These are phyloP conservation scores for Acephala macrosclerotiorum DNA, from an alignment of 2,329 filamentous ascomycete genomes.

Conservation along the genomic window DNA sequence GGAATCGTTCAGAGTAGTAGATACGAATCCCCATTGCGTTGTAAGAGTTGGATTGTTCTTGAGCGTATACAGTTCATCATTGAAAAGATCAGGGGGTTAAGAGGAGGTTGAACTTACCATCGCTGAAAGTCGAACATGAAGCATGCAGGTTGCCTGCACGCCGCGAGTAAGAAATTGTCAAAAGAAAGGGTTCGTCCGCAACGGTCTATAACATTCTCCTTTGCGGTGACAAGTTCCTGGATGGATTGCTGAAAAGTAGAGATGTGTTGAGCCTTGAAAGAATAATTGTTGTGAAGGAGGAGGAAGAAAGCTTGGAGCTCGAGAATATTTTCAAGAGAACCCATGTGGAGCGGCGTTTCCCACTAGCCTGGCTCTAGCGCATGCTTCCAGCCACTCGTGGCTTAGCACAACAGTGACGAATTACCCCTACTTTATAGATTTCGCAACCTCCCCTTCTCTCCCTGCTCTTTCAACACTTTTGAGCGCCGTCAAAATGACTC, in stretches of 20 bases:
- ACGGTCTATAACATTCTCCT: too few relatives aligned
- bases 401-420: neutral
- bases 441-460: neutral
- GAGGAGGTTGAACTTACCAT: slow-evolving; percentile 30
- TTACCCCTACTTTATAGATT: neutral
- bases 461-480: slow-evolving; percentile 3
- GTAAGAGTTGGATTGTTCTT: slow-evolving; percentile 55
- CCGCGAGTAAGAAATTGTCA: too few relatives aligned
- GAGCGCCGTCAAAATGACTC: slow-evolving; percentile 39
- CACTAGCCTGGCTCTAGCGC: neutral
- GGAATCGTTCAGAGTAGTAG: slow-evolving; percentile 45
- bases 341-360: neutral
- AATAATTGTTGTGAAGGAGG: neutral
- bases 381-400: slow-evolving; percentile 7
- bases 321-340: neutral
- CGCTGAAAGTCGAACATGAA: neutral
- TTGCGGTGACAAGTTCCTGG: too few relatives aligned
- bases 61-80: slow-evolving; percentile 49
- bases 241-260: too few relatives aligned
- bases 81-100: slow-evolving; percentile 30
- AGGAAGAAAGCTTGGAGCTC: neutral
- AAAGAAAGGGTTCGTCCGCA: too few relatives aligned
- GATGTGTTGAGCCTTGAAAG: slow-evolving; percentile 46
- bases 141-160: neutral
- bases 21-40: slow-evolving; percentile 43